These are phyloP conservation scores for Thamnidium elegans DNA, from an alignment of 192 early-diverging fungal genomes.

Conservation along the genomic window DNA sequence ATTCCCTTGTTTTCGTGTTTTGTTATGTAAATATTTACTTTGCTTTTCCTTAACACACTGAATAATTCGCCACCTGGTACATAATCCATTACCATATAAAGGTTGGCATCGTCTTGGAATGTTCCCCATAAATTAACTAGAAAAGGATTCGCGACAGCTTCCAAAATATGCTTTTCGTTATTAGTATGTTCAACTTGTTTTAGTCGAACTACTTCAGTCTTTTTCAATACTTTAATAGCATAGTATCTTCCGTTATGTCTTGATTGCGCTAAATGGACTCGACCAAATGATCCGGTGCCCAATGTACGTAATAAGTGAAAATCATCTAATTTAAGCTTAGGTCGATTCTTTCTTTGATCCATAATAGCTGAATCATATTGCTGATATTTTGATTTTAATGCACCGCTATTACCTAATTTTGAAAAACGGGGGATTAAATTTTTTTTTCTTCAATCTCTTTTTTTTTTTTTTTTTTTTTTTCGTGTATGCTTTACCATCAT, in stretches of 20 bases:
- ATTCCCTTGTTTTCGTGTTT: no score
- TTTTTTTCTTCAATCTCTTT: background rate
- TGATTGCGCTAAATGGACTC: slow-evolving; percentile 89
- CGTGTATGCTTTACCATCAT: no score
- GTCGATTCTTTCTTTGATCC: slow-evolving; percentile 32
- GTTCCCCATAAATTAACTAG: slow-evolving; percentile 88
- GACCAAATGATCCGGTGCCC: slow-evolving; percentile 95
- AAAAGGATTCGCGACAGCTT: slow-evolving; percentile 81
- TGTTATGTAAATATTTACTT: slow-evolving; percentile 47
- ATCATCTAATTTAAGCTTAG: slow-evolving; percentile 66
- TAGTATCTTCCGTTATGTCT: slow-evolving; percentile 80
- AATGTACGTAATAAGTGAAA: slow-evolving; percentile 86
- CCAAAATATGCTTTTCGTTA: slow-evolving; percentile 94
- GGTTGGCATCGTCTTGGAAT: slow-evolving; percentile 87
- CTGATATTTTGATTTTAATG: background rate
- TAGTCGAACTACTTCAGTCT: slow-evolving; percentile 89
- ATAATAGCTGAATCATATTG: slow-evolving; percentile 4
- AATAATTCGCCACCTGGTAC: slow-evolving; percentile 93
- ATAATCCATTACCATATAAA: slow-evolving; percentile 97
- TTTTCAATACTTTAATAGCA: slow-evolving; percentile 96
- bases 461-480: slow-evolving; percentile 1
- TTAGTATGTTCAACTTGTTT: slow-evolving; percentile 98
- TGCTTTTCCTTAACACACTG: slow-evolving; percentile 70
- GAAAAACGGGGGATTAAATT: background rate
- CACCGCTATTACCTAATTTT: background rate